Evolutionary conservation across 768 basidiomycete genomes (phyloP).

Genomic region (Rhodotorula babjevae): DNA sequence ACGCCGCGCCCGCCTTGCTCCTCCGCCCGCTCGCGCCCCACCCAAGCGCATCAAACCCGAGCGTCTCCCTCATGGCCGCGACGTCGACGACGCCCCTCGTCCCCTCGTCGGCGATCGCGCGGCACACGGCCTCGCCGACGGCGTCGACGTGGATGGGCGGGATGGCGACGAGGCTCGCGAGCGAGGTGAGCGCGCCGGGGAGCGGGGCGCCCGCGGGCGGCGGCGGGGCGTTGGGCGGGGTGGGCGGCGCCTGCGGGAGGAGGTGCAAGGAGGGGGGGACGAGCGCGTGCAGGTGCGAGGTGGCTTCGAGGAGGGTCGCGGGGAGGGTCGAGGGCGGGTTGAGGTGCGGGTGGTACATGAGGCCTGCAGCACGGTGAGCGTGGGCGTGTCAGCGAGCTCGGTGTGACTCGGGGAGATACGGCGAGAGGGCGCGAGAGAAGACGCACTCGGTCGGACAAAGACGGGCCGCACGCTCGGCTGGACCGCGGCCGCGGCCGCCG

Average conservation of each 20-base stretch:
- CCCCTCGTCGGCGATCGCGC: constrained; percentile 56
- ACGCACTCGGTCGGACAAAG: constrained; percentile 82
- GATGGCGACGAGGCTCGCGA: constrained; percentile 53
- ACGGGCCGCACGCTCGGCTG: constrained; percentile 58
- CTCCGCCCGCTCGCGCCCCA: not conserved
- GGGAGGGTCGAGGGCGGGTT: constrained; percentile 82
- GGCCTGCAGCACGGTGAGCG: constrained; percentile 54
- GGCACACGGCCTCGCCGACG: constrained; percentile 74
- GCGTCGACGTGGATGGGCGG: constrained; percentile 95
- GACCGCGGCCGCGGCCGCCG: too few relatives aligned
- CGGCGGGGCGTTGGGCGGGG: constrained; percentile 49
- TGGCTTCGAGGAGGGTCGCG: constrained; percentile 72
- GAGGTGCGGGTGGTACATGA: constrained; percentile 92
- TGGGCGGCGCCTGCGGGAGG: constrained; percentile 49
- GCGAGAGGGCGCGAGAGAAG: constrained; percentile 7
- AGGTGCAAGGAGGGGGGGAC: constrained; percentile 54
- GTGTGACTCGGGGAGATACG: not conserved
- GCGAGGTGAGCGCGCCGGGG: too few relatives aligned
- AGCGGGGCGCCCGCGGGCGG: constrained; percentile 55
- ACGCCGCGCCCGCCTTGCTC: not conserved
- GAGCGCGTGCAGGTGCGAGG: constrained; percentile 48
- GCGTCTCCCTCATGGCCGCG: constrained; percentile 64
- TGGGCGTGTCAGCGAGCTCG: not conserved
- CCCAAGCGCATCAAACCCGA: constrained; percentile 53
- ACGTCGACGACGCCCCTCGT: constrained; percentile 67